These are phyloP conservation scores for Quillaja saponaria DNA, from an alignment of 306 rosid species.

Conservation along the genomic window DNA sequence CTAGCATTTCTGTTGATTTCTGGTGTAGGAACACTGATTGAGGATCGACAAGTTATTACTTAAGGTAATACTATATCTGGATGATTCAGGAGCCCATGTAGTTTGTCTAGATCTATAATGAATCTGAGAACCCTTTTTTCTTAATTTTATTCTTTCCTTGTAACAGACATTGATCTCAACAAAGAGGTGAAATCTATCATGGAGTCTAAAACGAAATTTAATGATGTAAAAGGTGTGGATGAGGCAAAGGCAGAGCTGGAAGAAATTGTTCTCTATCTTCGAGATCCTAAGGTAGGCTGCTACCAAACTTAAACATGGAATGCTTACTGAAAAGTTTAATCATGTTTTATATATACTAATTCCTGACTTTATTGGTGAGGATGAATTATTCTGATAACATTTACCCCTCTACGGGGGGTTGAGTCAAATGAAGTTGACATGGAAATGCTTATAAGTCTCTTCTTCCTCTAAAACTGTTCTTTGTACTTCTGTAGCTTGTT, in stretches of 20 bases:
- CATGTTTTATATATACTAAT: conserved; percentile 11
- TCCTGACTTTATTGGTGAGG: conserved; percentile 5
- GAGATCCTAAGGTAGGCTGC: conserved; percentile 73
- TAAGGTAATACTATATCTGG: conserved; percentile 57
- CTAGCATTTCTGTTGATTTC: conserved; percentile 65
- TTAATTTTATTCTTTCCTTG: conserved; percentile 26
- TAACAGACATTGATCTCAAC: conserved; percentile 59
- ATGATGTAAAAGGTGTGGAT: conserved; percentile 83
- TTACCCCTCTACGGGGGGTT: too few relatives aligned
- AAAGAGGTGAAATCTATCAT: conserved; percentile 77
- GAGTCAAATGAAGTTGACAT: too few relatives aligned
- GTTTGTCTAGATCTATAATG: not conserved
- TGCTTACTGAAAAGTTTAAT: not conserved
- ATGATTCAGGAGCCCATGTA: conserved; percentile 12
- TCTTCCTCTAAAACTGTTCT: too few relatives aligned
- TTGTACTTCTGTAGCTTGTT: too few relatives aligned
- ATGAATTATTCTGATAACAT: conserved; percentile 1
- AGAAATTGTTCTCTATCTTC: conserved; percentile 88
- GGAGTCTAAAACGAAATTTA: conserved; percentile 74
- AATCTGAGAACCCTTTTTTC: conserved; percentile 1
- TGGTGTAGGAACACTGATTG: conserved; percentile 78
- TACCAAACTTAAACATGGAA: conserved; percentile 14
- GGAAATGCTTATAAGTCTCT: too few relatives aligned
- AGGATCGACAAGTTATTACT: conserved; percentile 72
- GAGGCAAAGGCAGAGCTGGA: conserved; percentile 93